A percentile compares a stretch with the other conserved stretches of the same genome.
These are phyloP conservation scores for Phellinidium pouzarii DNA, from an alignment of 1,284 basidiomycete species.

Conservation along the genomic window DNA sequence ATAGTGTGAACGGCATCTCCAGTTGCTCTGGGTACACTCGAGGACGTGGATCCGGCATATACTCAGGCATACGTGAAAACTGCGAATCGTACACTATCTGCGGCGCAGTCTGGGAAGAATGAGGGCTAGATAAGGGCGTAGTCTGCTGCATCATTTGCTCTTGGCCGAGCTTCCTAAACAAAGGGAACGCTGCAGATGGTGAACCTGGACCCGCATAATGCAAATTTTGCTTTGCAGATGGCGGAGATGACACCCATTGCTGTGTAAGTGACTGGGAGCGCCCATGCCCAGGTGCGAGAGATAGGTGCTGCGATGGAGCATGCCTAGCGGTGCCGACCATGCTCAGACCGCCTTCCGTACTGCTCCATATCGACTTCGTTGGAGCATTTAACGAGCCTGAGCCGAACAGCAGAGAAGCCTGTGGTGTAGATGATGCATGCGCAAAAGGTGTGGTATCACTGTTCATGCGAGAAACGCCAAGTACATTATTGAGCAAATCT, in stretches of 20 bases:
- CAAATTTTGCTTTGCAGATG: not conserved
- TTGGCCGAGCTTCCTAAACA: not conserved
- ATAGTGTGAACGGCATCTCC: conserved; percentile 1
- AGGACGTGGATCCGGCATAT: not conserved
- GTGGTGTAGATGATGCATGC: conserved; percentile 23
- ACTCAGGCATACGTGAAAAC: not conserved
- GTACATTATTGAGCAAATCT: conserved; percentile 54
- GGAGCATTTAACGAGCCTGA: conserved; percentile 23
- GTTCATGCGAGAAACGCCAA: conserved; percentile 26
- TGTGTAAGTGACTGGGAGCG: conserved; percentile 14
- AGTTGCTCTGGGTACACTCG: not conserved
- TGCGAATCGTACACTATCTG: conserved; percentile 10
- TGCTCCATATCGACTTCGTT: conserved; percentile 28
- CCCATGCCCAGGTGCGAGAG: conserved; percentile 9
- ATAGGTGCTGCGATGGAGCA: not conserved
- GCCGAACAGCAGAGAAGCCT: conserved; percentile 27
- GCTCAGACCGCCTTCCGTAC: conserved; percentile 3
- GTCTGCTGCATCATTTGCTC: conserved; percentile 1
- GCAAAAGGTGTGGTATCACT: not conserved
- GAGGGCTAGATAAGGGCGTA: not conserved
- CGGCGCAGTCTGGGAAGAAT: not conserved
- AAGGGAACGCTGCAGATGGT: not conserved
- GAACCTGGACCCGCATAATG: not conserved
- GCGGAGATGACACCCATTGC: not conserved
- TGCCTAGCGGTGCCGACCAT: not conserved